These are phyloP conservation scores for Aspergillus ustus DNA, from an alignment of 2,329 filamentous ascomycete species.

Conservation along the genomic window DNA sequence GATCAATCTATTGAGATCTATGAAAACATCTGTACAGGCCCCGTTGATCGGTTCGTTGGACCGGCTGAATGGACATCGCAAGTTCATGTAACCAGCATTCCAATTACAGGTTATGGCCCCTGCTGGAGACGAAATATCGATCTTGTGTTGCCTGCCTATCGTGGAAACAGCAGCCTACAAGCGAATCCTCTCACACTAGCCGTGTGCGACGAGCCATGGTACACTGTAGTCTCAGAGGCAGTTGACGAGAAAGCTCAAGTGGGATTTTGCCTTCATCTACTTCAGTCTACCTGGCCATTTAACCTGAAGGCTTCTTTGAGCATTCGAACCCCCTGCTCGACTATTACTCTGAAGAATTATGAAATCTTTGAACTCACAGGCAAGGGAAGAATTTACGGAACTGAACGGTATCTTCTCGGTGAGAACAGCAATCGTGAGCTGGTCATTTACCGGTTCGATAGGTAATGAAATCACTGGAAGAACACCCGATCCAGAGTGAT, in stretches of 20 bases:
- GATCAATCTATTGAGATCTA: conserved; percentile 56
- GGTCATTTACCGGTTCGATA: conserved; percentile 58
- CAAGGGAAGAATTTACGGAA: conserved; percentile 61
- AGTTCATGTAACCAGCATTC: conserved; percentile 59
- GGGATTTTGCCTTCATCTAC: conserved; percentile 43
- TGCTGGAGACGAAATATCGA: conserved; percentile 53
- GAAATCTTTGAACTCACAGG: conserved; percentile 56
- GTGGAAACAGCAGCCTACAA: conserved; percentile 46
- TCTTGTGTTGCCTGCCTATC: conserved; percentile 52
- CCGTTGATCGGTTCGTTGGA: conserved; percentile 52
- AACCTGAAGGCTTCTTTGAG: conserved; percentile 33
- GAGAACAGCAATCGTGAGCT: conserved; percentile 58
- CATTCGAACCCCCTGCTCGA: conserved; percentile 32
- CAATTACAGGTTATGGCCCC: conserved; percentile 57
- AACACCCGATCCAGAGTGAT: background rate
- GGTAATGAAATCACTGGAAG: conserved; percentile 20
- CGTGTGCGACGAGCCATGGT: conserved; percentile 36
- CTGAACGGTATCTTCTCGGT: conserved; percentile 66
- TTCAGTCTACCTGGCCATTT: conserved; percentile 32
- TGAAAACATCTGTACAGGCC: conserved; percentile 60
- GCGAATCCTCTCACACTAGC: conserved; percentile 32
- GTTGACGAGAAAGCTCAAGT: conserved; percentile 37
- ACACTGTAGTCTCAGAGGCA: conserved; percentile 43
- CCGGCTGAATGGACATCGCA: conserved; percentile 45
- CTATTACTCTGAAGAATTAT: conserved; percentile 29